phyloP scores from a whole-genome alignment of 129 eudicot genomes.

The Saussurea involucrata region DNA sequence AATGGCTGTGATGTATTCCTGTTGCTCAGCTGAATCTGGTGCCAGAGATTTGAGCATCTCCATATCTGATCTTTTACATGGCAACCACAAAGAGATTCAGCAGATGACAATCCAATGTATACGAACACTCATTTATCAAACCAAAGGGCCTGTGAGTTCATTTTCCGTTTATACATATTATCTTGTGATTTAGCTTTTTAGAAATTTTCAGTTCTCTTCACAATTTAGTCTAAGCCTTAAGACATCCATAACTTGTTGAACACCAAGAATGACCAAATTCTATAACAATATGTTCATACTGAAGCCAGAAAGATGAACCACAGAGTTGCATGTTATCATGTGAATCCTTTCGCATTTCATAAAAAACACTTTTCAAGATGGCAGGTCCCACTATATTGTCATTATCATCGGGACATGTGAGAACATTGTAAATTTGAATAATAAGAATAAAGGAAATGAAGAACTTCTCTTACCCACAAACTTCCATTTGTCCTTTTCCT shows the following conservation, averaged over 20 bases:
- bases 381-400: background rate
- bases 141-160: background rate
- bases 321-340: background rate
- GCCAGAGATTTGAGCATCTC: conserved; percentile 63
- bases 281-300: too few relatives aligned
- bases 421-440: background rate
- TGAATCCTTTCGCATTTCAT: background rate
- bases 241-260: background rate
- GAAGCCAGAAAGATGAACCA: too few relatives aligned
- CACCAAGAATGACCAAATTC: background rate
- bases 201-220: background rate
- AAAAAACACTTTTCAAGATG: background rate
- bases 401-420: background rate
- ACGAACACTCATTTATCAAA: too few relatives aligned
- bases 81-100: conserved; percentile 12
- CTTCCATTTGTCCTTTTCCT: conserved; percentile 82
- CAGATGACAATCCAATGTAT: background rate
- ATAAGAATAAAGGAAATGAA: conserved; percentile 6
- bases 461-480: conserved; percentile 45
- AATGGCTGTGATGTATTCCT: conserved; percentile 72
- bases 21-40: conserved; percentile 91
- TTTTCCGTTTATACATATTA: too few relatives aligned
- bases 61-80: conserved; percentile 47
- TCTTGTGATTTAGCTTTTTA: background rate
- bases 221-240: background rate